Base-by-base conservation (phyloP, 306 rosid genomes). In the Astragalus membranaceus region DNA sequence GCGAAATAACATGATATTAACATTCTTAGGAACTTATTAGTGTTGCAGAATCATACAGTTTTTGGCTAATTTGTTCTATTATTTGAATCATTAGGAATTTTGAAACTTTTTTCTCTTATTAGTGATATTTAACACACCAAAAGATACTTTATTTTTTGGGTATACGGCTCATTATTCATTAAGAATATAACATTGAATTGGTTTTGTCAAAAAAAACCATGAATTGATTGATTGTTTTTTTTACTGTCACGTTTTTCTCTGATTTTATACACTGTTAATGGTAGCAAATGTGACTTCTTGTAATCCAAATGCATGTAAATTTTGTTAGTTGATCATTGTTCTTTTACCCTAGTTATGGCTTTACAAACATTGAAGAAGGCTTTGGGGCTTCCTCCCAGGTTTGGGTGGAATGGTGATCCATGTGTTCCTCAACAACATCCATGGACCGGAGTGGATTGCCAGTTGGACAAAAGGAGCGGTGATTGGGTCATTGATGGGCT, bases 361-460 rank as follows among this genome's bases (percentile, higher is more conserved):
- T 80, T 91, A 76, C 96, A 80, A 73, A 59, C 74, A 55, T 72
- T 89, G 82, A 95, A 91, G 90, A 76, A 35, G 78, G 78, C 95
- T 43, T 79, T 95, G 88, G 95, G 88, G 30, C 97, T 95, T 68
- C 99, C 99, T 50, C 80, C 83, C 51, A 89, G 97, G 69, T 80
- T 95, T 66, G 97, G 99, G 52, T 95, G 99, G 99, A 91, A 95
- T 41, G 99, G 99, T 46, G 99, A 95, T 95, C 99, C 97, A 4
- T 95, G 99, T 48, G 96, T 89, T 79, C 99, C 99, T 63, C 95
- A 89, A 70, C 90, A 95, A 66, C 99, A 91, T 83, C 99, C 99
- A 26, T 95, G 97, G 97, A 86, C 84, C 35, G 99, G 99, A 78
- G 95, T 87, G 17, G 93, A 87, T 70, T 91, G 97, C 80, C 96